Conservation (phyloP, 1,139 yeast species). For the Groenewaldozyma auringiensis region DNA sequence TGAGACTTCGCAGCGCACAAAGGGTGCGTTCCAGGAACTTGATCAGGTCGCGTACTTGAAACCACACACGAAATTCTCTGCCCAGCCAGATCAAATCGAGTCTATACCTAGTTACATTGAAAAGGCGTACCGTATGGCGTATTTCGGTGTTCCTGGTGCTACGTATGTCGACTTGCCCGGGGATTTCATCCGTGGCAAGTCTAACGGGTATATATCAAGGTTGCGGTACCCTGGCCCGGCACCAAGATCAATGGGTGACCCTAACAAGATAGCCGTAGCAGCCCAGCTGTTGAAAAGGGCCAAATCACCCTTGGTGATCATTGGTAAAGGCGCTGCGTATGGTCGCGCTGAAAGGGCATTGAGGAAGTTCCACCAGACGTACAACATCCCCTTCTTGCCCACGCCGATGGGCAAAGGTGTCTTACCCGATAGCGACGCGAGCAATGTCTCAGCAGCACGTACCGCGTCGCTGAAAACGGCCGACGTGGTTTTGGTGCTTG, state of each 20-base stretch:
- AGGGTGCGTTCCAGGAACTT: slow-evolving; percentile 61
- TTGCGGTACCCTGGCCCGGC: slow-evolving; percentile 26
- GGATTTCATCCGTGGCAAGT: slow-evolving; percentile 39
- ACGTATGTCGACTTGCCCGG: slow-evolving; percentile 61
- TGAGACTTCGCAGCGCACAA: slow-evolving; percentile 39
- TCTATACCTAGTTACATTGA: slow-evolving; percentile 38
- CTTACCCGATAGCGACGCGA: slow-evolving; percentile 39
- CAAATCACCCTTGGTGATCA: slow-evolving; percentile 43
- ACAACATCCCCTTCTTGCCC: slow-evolving; percentile 49
- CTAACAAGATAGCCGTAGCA: slow-evolving; percentile 32
- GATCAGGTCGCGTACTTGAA: slow-evolving; percentile 48
- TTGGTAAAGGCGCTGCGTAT: slow-evolving; percentile 59
- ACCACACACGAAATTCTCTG: slow-evolving; percentile 44
- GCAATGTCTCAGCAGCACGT: slow-evolving; percentile 53
- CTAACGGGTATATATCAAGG: slow-evolving; percentile 4
- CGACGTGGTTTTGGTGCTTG: slow-evolving; percentile 49
- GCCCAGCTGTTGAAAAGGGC: slow-evolving; percentile 31
- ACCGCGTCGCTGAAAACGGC: slow-evolving; percentile 47
- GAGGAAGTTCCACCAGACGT: slow-evolving; percentile 34
- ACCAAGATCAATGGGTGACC: slow-evolving; percentile 39
- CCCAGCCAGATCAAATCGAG: slow-evolving; percentile 34
- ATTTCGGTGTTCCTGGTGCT: slow-evolving; percentile 50
- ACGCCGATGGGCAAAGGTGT: slow-evolving; percentile 76
- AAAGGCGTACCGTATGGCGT: slow-evolving; percentile 43
- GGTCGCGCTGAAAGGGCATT: slow-evolving; percentile 36